phyloP scores from a whole-genome alignment of 371 early-diverging fungal genomes.

The Zopfochytrium polystomum region DNA sequence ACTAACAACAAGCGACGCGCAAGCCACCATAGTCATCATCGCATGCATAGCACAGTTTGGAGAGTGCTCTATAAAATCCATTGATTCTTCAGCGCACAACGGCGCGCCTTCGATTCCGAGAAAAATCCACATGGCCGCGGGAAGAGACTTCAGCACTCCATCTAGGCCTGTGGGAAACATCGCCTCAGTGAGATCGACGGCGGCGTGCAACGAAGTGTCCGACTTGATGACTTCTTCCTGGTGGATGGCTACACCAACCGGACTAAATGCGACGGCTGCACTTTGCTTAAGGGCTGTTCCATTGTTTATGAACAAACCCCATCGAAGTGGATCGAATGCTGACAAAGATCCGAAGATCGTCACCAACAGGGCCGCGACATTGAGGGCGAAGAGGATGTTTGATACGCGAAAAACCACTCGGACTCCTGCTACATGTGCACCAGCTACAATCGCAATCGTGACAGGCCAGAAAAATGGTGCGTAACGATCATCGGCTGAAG shows the following conservation, averaged over 20 bases:
- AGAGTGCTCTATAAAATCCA: slow-evolving; percentile 6
- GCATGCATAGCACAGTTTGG: background rate
- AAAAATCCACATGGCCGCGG: background rate
- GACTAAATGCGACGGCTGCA: no score
- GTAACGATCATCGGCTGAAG: no score
- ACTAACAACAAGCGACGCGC: background rate
- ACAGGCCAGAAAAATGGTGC: slow-evolving; percentile 11
- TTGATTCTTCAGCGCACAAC: slow-evolving; percentile 6
- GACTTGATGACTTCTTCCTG: no score
- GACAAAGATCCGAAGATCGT: slow-evolving; percentile 1
- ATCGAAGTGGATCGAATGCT: background rate
- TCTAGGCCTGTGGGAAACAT: slow-evolving; percentile 5
- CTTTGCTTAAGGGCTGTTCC: no score
- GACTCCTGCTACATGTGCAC: background rate
- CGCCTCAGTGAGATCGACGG: no score
- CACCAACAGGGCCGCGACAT: background rate
- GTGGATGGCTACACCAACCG: no score
- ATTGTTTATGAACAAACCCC: no score
- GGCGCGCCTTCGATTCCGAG: slow-evolving; percentile 11
- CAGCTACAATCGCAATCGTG: background rate
- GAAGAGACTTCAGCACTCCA: background rate
- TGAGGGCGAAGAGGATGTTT: background rate
- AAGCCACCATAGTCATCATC: background rate
- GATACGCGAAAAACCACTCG: background rate
- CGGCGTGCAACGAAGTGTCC: no score